Percentiles rank a stretch among this genome's conserved stretches.
Evolutionary conservation across 495 filamentous ascomycete genomes (phyloP).

Genomic region (Penicillium coprophilum): DNA sequence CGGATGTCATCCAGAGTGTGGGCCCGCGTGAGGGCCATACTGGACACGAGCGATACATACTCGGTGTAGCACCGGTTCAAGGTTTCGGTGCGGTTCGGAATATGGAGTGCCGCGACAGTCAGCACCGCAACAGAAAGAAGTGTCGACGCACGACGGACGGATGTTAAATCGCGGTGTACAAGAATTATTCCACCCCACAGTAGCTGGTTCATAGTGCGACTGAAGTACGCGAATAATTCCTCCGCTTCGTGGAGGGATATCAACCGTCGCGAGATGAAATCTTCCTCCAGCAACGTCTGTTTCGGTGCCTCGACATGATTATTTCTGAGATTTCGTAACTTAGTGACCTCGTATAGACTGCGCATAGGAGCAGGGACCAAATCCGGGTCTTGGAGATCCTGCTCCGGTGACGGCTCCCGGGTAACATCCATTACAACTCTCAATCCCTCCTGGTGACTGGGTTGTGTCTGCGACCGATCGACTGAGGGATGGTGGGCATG

Average conservation of each 20-base stretch:
- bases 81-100: slow-evolving; percentile 49
- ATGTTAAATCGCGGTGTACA: slow-evolving; percentile 48
- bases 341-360: slow-evolving; percentile 61
- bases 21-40: slow-evolving; percentile 49
- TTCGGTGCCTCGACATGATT: slow-evolving; percentile 45
- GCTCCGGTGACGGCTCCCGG: slow-evolving; percentile 53
- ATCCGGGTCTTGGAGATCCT: slow-evolving; percentile 46
- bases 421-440: slow-evolving; percentile 45
- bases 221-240: slow-evolving; percentile 52
- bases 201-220: slow-evolving; percentile 54
- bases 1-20: slow-evolving; percentile 54
- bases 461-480: slow-evolving; percentile 28
- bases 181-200: slow-evolving; percentile 59
- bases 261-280: slow-evolving; percentile 52
- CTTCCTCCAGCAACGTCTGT: slow-evolving; percentile 48
- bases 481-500: slow-evolving; percentile 29
- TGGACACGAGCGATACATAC: slow-evolving; percentile 53
- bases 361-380: slow-evolving; percentile 58
- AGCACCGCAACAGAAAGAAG: slow-evolving; percentile 51
- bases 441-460: slow-evolving; percentile 31
- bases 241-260: slow-evolving; percentile 52
- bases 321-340: slow-evolving; percentile 52
- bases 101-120: slow-evolving; percentile 55
- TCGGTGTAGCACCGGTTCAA: slow-evolving; percentile 52
- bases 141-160: slow-evolving; percentile 50